phyloP scores from a whole-genome alignment of 768 basidiomycete genomes.

The Mycena filopes region DNA sequence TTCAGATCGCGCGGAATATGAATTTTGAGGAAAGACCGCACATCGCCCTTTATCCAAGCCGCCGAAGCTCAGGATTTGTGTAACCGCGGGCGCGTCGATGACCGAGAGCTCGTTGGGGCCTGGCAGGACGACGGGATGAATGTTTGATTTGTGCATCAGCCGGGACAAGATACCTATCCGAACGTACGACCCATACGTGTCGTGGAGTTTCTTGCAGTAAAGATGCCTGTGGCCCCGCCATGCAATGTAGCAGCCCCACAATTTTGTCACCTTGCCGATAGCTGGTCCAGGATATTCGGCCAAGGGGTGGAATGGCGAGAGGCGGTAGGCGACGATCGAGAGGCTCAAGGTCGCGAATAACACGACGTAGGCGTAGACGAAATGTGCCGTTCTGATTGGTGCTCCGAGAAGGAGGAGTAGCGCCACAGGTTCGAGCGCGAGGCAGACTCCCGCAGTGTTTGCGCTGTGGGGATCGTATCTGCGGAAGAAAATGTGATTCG shows the following conservation, averaged over 20 bases:
- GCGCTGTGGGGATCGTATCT: slow-evolving; percentile 25
- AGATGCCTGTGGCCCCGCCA: slow-evolving; percentile 55
- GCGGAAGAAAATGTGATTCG: slow-evolving; percentile 19
- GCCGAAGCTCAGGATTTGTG: slow-evolving; percentile 12
- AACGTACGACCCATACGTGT: slow-evolving; percentile 66
- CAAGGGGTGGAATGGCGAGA: slow-evolving; percentile 66
- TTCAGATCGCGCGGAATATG: background rate
- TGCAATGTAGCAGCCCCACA: slow-evolving; percentile 48
- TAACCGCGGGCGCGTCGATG: slow-evolving; percentile 21
- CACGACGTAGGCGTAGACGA: slow-evolving; percentile 6
- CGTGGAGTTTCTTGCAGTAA: slow-evolving; percentile 58
- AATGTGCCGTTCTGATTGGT: background rate
- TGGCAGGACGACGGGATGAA: background rate
- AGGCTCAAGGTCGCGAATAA: slow-evolving; percentile 43
- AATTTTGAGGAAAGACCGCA: slow-evolving; percentile 3
- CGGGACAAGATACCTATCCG: slow-evolving; percentile 56
- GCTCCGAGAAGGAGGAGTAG: slow-evolving; percentile 1
- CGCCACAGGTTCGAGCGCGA: background rate
- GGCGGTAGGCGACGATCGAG: slow-evolving; percentile 53
- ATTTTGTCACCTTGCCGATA: slow-evolving; percentile 51
- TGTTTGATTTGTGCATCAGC: background rate
- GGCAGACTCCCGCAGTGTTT: slow-evolving; percentile 2
- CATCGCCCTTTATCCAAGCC: slow-evolving; percentile 31
- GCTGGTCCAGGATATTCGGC: slow-evolving; percentile 61
- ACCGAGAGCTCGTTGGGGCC: slow-evolving; percentile 31